phyloP scores from a whole-genome alignment of 1,284 basidiomycete genomes.

The Sporisorium scitamineum region DNA sequence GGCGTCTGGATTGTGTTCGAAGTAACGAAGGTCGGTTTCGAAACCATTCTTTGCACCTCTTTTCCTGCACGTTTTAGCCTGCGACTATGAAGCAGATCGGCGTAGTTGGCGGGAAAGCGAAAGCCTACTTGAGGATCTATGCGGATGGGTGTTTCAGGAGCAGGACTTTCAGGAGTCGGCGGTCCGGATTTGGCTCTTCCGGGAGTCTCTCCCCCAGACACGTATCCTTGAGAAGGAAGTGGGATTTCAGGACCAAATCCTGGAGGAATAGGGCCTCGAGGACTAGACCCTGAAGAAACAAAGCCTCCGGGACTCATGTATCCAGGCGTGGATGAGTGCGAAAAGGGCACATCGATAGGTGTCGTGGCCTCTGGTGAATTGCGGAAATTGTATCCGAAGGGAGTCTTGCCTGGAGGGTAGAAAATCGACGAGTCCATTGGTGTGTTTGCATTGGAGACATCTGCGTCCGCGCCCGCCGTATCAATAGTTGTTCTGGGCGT shows the following conservation, averaged over 20 bases:
- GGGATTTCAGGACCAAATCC: too few species aligned
- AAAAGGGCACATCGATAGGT: neutral
- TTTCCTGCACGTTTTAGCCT: neutral
- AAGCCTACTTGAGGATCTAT: neutral
- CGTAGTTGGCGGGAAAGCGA: constrained; percentile 19
- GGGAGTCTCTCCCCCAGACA: too few species aligned
- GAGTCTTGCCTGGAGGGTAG: neutral
- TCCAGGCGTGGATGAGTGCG: constrained; percentile 7
- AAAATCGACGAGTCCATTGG: neutral
- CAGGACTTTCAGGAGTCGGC: too few species aligned
- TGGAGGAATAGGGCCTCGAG: too few species aligned
- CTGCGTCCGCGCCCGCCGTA: constrained; percentile 13
- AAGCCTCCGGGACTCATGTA: neutral
- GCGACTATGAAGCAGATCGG: neutral
- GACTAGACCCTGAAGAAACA: too few species aligned
- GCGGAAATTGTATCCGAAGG: neutral
- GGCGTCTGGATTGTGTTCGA: too few species aligned
- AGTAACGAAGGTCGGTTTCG: neutral
- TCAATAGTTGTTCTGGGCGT: neutral
- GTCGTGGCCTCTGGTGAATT: neutral
- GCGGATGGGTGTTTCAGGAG: neutral
- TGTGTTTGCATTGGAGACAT: constrained; percentile 18
- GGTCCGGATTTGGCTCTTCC: too few species aligned
- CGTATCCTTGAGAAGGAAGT: too few species aligned
- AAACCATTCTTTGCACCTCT: neutral